phyloP scores from a whole-genome alignment of 1,284 basidiomycete genomes.

The Naganishia sp. region DNA sequence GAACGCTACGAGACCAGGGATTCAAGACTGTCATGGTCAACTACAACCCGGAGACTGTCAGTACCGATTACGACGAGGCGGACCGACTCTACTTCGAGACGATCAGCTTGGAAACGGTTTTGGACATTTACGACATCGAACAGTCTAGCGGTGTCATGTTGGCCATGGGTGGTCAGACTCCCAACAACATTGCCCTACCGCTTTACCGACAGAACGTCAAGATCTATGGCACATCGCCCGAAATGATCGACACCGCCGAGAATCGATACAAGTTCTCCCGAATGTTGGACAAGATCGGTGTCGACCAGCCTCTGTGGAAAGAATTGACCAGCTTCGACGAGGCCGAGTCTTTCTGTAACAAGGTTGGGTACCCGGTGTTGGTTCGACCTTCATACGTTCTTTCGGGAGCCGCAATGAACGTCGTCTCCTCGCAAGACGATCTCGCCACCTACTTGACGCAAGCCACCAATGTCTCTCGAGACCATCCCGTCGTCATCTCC shows the following conservation, averaged over 20 bases:
- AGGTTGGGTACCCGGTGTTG: constrained; percentile 91
- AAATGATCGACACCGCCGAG: constrained; percentile 99
- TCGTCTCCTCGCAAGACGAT: constrained; percentile 90
- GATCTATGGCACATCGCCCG: constrained; percentile 96
- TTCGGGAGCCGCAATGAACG: constrained; percentile 98
- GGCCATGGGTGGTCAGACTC: constrained; percentile 97
- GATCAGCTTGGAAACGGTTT: constrained; percentile 91
- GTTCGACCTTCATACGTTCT: constrained; percentile 98
- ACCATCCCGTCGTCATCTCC: constrained; percentile 96
- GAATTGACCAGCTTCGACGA: constrained; percentile 90
- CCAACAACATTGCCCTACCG: constrained; percentile 96
- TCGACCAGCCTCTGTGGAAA: constrained; percentile 97
- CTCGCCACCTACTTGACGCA: constrained; percentile 88
- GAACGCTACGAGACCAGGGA: constrained; percentile 91
- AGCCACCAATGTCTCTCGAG: constrained; percentile 94
- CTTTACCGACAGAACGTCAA: constrained; percentile 94
- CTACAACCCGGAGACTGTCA: constrained; percentile 99
- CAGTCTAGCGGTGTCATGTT: constrained; percentile 87
- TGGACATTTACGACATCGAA: constrained; percentile 96
- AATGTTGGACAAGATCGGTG: constrained; percentile 92
- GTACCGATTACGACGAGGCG: constrained; percentile 98
- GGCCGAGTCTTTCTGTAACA: constrained; percentile 82
- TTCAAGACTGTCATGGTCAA: constrained; percentile 98
- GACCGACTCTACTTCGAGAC: constrained; percentile 99
- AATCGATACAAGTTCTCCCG: constrained; percentile 99